Conservation (phyloP, 768 basidiomycete species). For the Mycena polygramma region DNA sequence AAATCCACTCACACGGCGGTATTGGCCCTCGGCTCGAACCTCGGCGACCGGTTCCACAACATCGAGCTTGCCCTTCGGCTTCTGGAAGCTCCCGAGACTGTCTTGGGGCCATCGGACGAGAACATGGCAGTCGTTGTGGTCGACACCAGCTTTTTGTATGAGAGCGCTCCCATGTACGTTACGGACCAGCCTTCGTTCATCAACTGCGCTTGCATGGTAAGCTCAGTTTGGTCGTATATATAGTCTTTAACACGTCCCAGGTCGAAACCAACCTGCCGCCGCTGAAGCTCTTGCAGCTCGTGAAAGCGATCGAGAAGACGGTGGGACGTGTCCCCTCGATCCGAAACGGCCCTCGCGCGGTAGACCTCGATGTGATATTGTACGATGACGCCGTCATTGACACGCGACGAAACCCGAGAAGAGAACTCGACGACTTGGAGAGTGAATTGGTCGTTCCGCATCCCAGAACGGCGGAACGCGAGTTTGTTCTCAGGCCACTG, state of each 20-base stretch:
- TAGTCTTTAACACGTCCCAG: conserved; percentile 53
- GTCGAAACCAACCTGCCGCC: conserved; percentile 82
- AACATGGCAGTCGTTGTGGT: conserved; percentile 58
- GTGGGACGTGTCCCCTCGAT: conserved; percentile 87
- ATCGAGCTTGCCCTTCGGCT: conserved; percentile 83
- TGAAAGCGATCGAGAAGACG: conserved; percentile 79
- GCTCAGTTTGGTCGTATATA: not conserved
- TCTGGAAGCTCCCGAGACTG: conserved; percentile 66
- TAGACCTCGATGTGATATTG: conserved; percentile 90
- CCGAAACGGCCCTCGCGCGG: conserved; percentile 87
- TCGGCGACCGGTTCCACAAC: conserved; percentile 88
- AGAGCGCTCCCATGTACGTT: conserved; percentile 97
- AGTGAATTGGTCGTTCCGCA: conserved; percentile 90
- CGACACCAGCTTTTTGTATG: conserved; percentile 91
- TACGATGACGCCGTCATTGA: conserved; percentile 77
- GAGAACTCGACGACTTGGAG: conserved; percentile 63
- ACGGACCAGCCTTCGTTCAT: conserved; percentile 89
- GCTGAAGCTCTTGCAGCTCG: conserved; percentile 63
- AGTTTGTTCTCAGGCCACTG: conserved; percentile 92
- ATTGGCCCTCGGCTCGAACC: conserved; percentile 90
- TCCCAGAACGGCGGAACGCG: conserved; percentile 82
- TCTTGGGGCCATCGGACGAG: conserved; percentile 42
- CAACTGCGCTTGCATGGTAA: conserved; percentile 92
- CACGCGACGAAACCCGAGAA: conserved; percentile 59
- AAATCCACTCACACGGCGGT: conserved; percentile 55